phyloP scores from a whole-genome alignment of 192 early-diverging fungal species.

The Lunasporangiospora selenospora region DNA sequence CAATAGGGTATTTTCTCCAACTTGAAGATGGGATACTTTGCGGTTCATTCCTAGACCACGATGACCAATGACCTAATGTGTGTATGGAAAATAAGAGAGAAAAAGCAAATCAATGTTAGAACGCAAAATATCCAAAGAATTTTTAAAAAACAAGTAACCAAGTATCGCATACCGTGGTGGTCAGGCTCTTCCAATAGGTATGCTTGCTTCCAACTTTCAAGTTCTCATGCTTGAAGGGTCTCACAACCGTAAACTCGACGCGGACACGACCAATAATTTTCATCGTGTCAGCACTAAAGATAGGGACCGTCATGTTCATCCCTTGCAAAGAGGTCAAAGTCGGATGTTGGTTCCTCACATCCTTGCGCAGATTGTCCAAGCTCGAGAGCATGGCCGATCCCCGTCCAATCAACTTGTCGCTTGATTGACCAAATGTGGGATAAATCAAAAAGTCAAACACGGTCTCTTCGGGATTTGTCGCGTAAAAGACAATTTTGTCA shows the following conservation, averaged over 20 bases:
- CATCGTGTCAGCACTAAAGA: slow-evolving; percentile 55
- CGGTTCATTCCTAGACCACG: slow-evolving; percentile 89
- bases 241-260: slow-evolving; percentile 69
- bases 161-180: slow-evolving; percentile 55
- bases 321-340: slow-evolving; percentile 54
- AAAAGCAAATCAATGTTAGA: slow-evolving; percentile 2
- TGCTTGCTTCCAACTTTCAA: slow-evolving; percentile 60
- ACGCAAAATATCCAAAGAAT: not conserved
- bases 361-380: slow-evolving; percentile 37
- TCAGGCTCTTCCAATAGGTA: slow-evolving; percentile 65
- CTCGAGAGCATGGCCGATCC: slow-evolving; percentile 63
- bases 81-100: not conserved
- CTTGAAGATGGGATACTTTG: slow-evolving; percentile 68
- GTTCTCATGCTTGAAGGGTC: slow-evolving; percentile 65
- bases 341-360: slow-evolving; percentile 54
- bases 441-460: slow-evolving; percentile 63
- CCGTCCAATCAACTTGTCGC: slow-evolving; percentile 57
- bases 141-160: not conserved
- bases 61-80: slow-evolving; percentile 78
- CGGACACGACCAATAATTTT: slow-evolving; percentile 62
- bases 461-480: slow-evolving; percentile 54
- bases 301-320: slow-evolving; percentile 63
- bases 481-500: slow-evolving; percentile 65
- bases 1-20: slow-evolving; percentile 92
- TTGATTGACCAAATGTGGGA: slow-evolving; percentile 59